Base-by-base conservation (phyloP, 2,329 filamentous ascomycete genomes). In the Celoporthe dispersa region DNA sequence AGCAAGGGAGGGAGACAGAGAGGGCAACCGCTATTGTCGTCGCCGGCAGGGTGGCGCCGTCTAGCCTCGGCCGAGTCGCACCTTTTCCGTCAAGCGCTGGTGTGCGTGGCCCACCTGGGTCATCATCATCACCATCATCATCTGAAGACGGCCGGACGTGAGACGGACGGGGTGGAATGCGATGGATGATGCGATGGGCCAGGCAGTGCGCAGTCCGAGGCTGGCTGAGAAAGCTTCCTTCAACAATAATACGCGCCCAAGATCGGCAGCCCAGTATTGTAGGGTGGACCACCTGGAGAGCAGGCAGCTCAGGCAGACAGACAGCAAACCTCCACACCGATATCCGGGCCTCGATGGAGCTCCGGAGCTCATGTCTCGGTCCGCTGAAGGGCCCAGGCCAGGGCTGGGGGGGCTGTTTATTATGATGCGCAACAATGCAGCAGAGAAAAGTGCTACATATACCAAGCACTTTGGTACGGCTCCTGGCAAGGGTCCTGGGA, bases 41-140 rank as follows among this genome's bases (percentile, higher is more conserved):
- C n/a, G 51, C n/a, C 51, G 51, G 51, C 25, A 31, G n/a, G 25
- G 2, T 57, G 53, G 53, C 53, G 53, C 25, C 53, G 25, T 57
- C 53, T 57, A 57, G 53, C 25, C 53, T 57, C 53, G 53, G 53
- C 53, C 53, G 53, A 57, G 25, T 31, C 53, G 53, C 28, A 31
- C 53, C 14, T 33, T 57, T 57, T 57, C 12, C 53, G 53, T 57
- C 53, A 57, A 57, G 53, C 53, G 53, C 25, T 31, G 25, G 53
- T 57, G 53, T 57, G 53, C 53, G 53, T 31, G 53, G 53, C 53
- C 53, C 53, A 57, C 53, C 28, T 57, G n/a, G 53, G 14, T 16
- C 53, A 48, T 48, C 44, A 44, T 22, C 16, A 44, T 48, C 19
- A n/a, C 22, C 16, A 22, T 44, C 12, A 41, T 35, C 35, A 35